Base-by-base conservation (phyloP, 1,284 basidiomycete species). In the Porogramme epimiltina region DNA sequence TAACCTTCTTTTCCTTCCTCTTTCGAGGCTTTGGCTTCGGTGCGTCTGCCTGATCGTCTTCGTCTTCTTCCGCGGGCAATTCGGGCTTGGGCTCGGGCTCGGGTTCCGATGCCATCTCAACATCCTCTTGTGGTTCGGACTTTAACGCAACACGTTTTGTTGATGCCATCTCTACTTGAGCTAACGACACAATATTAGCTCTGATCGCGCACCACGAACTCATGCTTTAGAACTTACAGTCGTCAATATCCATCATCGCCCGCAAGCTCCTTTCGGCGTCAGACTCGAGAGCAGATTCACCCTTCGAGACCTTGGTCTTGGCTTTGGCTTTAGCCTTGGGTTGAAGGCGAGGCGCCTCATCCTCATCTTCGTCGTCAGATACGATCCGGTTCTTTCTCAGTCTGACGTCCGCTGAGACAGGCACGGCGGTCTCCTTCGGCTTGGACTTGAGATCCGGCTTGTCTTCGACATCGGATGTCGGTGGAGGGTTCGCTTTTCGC, bases 211-310 rank as follows among this genome's bases (percentile, higher is more conserved):
- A n/a, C n/a, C n/a, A 15, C 28, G 28, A 8, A 15, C 28, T 31
- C 28, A 31, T 8, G 28, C 6, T 31, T 8, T 31, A 31, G 41
- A 13, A 13, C 75, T 31, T 47, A 85, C 85, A 80, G 63, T 91
- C 87, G 55, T 88, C 85, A 47, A 89, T 77, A 49, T 91, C 87
- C 88, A 90, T 89, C 75, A 90, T 80, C 11, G 79, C 83, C 39
- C 71, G 71, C 25, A 83, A 65, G 42, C 81, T 82, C 54, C 60
- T 67, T 57, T 77, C 72, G 2, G 65, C 66, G 25, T 73, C 68
- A 4, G 66, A 66, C 16, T 55, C 54, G 58, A 58, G 18, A 49
- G 22, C 24, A 42, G 44, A 38, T 46, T 52, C 51, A 48, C 63
- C 52, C 42, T 47, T 42, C 20, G 50, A 51, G 18, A 68, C 70